Percentiles rank a stretch among this genome's conserved stretches.
phyloP scores from a whole-genome alignment of 2,329 filamentous ascomycete species.

The Geosmithia putterillii region DNA sequence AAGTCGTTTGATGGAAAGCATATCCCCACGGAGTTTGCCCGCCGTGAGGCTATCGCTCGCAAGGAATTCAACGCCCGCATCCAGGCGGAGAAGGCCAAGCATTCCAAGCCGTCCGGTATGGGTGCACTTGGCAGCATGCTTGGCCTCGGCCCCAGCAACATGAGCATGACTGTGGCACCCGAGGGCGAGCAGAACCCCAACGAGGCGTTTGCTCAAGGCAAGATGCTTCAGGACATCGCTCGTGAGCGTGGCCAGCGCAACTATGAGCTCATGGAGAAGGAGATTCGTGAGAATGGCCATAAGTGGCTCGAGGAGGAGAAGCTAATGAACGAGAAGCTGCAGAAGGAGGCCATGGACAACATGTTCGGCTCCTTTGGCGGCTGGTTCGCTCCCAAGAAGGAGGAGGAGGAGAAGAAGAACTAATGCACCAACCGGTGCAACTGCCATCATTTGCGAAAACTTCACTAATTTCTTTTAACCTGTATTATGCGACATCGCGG shows the following conservation, averaged over 20 bases:
- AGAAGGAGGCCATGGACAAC: slow-evolving; percentile 81
- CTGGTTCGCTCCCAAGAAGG: slow-evolving; percentile 9
- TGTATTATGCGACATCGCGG: background rate
- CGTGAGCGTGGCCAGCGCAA: slow-evolving; percentile 83
- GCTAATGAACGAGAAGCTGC: slow-evolving; percentile 73
- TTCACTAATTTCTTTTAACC: background rate
- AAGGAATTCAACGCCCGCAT: slow-evolving; percentile 75
- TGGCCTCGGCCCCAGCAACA: slow-evolving; percentile 61
- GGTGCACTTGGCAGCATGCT: slow-evolving; percentile 59
- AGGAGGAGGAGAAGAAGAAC: slow-evolving; percentile 5
- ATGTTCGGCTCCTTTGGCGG: slow-evolving; percentile 66
- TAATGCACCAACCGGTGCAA: background rate
- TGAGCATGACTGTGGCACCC: slow-evolving; percentile 45
- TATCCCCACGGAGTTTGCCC: slow-evolving; percentile 82
- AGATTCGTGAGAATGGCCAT: slow-evolving; percentile 86
- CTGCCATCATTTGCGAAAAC: slow-evolving; percentile 8
- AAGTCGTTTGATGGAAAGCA: slow-evolving; percentile 82
- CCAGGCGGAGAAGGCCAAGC: slow-evolving; percentile 53
- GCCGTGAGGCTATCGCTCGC: slow-evolving; percentile 73
- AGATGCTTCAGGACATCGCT: slow-evolving; percentile 93
- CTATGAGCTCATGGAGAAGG: slow-evolving; percentile 79
- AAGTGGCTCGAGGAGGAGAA: slow-evolving; percentile 95
- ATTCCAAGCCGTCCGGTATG: slow-evolving; percentile 42
- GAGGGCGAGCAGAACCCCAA: slow-evolving; percentile 59
- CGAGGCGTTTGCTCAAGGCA: slow-evolving; percentile 78